phyloP scores from a whole-genome alignment of 2,329 filamentous ascomycete genomes.

The Plenodomus lindquistii region DNA sequence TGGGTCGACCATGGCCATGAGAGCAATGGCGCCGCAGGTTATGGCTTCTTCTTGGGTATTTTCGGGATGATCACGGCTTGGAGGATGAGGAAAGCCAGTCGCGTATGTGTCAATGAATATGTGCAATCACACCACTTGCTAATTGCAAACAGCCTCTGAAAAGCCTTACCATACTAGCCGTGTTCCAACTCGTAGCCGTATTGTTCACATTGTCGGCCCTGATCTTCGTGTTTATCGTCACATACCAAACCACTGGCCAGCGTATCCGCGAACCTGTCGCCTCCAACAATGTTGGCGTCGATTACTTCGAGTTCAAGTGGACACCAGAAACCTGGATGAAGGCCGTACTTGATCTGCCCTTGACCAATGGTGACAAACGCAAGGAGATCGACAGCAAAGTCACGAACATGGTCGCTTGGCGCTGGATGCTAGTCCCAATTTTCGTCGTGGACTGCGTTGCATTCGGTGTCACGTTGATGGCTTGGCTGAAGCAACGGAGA shows the following conservation, averaged over 20 bases:
- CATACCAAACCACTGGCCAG: conserved; percentile 33
- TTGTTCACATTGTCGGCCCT: conserved; percentile 37
- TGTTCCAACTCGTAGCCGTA: conserved; percentile 34
- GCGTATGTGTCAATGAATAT: conserved; percentile 3
- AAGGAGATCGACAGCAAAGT: conserved; percentile 24
- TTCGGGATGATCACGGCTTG: conserved; percentile 36
- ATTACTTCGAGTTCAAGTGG: conserved; percentile 33
- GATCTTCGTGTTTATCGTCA: conserved; percentile 37
- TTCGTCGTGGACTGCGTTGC: conserved; percentile 27
- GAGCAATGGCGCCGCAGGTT: conserved; percentile 35
- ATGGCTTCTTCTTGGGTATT: conserved; percentile 38
- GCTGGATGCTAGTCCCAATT: conserved; percentile 38
- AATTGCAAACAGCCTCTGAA: conserved; percentile 21
- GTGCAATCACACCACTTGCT: neutral
- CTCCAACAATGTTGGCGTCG: conserved; percentile 15
- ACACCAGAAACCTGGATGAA: conserved; percentile 41
- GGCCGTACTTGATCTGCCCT: conserved; percentile 33
- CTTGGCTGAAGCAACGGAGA: conserved; percentile 27
- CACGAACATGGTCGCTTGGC: conserved; percentile 37
- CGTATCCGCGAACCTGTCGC: conserved; percentile 26
- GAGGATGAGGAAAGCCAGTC: conserved; percentile 17
- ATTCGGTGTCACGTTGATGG: conserved; percentile 19
- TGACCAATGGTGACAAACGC: conserved; percentile 18
- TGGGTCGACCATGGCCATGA: conserved; percentile 37
- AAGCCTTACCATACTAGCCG: conserved; percentile 40